Percentiles rank a stretch among this genome's conserved stretches.
Evolutionary conservation across 169 alveolate genomes (phyloP).

Genomic region (Besnoitia besnoiti): DNA sequence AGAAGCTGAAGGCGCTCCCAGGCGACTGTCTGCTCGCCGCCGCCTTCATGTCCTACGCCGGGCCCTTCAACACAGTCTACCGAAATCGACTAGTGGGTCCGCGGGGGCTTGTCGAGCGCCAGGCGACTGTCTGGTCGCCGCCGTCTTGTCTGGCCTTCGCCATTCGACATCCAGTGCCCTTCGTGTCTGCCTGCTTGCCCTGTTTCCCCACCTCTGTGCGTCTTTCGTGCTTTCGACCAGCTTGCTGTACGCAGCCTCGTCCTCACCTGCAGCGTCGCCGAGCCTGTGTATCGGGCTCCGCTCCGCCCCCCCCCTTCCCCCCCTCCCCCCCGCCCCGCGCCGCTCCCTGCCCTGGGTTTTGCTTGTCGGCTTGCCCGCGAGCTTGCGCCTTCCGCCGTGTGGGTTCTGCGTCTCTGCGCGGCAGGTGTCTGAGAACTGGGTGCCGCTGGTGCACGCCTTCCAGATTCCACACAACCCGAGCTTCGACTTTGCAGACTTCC

Average conservation of each 20-base stretch:
- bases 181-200: neutral
- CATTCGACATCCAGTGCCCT: too few species aligned
- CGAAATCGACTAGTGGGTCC: constrained; percentile 76
- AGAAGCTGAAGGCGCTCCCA: constrained; percentile 82
- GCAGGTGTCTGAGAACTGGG: neutral
- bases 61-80: constrained; percentile 93
- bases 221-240: too few species aligned
- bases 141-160: too few species aligned
- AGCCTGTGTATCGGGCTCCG: too few species aligned
- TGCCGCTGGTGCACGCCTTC: constrained; percentile 1
- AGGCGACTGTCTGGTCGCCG: neutral
- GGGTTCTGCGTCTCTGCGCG: neutral
- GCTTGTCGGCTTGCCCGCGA: too few species aligned
- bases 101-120: neutral
- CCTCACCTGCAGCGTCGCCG: too few species aligned
- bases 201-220: neutral
- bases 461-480: constrained; percentile 87
- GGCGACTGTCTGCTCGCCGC: constrained; percentile 89
- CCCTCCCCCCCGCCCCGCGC: too few species aligned
- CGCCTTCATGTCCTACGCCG: constrained; percentile 92
- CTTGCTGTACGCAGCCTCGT: too few species aligned
- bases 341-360: too few species aligned
- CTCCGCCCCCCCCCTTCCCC: too few species aligned
- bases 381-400: neutral
- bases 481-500: constrained; percentile 90